Evolutionary conservation across 495 filamentous ascomycete species (phyloP), one percentile per base, ranked within the genome.

Genomic region (Neurospora terricola): DNA sequence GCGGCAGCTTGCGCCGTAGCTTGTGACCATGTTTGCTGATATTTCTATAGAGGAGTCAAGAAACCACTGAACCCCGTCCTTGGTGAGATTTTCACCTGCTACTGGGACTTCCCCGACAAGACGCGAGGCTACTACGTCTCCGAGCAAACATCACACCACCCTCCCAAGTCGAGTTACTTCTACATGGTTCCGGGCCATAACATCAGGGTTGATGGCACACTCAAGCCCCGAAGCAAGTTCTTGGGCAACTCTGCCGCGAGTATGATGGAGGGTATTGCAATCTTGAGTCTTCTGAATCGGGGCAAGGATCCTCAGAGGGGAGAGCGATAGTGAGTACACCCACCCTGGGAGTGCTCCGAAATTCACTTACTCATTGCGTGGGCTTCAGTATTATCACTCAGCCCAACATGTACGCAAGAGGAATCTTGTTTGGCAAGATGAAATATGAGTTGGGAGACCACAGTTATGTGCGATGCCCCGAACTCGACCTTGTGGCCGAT

Each of bases 401-500:
- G 79, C 96, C 96, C 8, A 99, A 99, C 81, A 99, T 99, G 94
- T 99, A 99, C 81, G 96, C 95, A 42, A 89, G 96, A 72, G 96
- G 96, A 34, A 98, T 99, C 72, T 84, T 99, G 14, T 98, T 99
- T 78, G 96, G 96, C 27, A 98, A 97, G 82, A 98, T 99, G 96
- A 98, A 97, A 82, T 99, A 98, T 82, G 96, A 99, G 83, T 88
- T 99, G 23, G 96, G 96, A 43, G 96, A 99, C 80, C 94, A 97
- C 83, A 96, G 94, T 82, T 93, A 91, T 76, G 92, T 98, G n/a
- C 88, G 90, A 73, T 99, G 95, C 81, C 92, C 96, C 2, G 96
- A 98, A 80, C 84, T 91, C 36, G 89, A 92, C 54, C 84, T 98
- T 16, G 86, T 89, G n/a, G 94, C 94, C 73, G 96, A 98, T 79